Conservation (phyloP, 768 basidiomycete genomes). For the Harrya chromipes region DNA sequence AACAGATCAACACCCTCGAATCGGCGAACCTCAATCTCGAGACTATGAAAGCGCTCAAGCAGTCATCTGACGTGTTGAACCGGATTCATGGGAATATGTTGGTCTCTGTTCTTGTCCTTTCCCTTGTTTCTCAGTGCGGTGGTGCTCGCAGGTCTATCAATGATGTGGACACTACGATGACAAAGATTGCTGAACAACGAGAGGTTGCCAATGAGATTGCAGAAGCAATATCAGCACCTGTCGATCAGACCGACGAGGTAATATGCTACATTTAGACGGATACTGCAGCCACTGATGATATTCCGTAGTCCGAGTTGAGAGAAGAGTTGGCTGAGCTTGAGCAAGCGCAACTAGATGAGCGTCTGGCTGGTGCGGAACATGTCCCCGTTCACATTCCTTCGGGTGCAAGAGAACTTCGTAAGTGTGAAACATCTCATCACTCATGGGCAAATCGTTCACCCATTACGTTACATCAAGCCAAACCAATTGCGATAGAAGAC, state of each 20-base stretch:
- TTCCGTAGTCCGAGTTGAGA: conserved; percentile 70
- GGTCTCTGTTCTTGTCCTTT: conserved; percentile 33
- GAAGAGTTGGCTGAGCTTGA: conserved; percentile 84
- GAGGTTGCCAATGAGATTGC: conserved; percentile 92
- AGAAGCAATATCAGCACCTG: conserved; percentile 77
- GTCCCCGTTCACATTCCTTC: conserved; percentile 84
- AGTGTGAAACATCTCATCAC: conserved; percentile 23
- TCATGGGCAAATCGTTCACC: conserved; percentile 4
- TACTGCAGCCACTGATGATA: background rate
- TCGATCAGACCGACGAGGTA: conserved; percentile 73
- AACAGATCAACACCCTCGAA: conserved; percentile 96
- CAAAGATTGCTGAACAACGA: conserved; percentile 82
- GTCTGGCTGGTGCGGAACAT: conserved; percentile 82
- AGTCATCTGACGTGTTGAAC: conserved; percentile 84
- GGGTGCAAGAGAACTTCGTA: conserved; percentile 51
- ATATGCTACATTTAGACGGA: conserved; percentile 17
- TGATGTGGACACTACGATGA: conserved; percentile 90
- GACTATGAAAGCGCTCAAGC: conserved; percentile 97
- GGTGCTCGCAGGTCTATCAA: conserved; percentile 62
- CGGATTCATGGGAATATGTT: conserved; percentile 88
- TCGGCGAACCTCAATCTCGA: conserved; percentile 97
- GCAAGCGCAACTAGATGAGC: conserved; percentile 82
- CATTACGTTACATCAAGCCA: conserved; percentile 11
- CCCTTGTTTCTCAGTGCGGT: conserved; percentile 2
- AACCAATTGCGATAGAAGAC: conserved; percentile 61